A percentile compares a stretch with the other conserved stretches of the same genome.
Conservation (phyloP, 2,329 filamentous ascomycete species). For the Venturia carpophila region DNA sequence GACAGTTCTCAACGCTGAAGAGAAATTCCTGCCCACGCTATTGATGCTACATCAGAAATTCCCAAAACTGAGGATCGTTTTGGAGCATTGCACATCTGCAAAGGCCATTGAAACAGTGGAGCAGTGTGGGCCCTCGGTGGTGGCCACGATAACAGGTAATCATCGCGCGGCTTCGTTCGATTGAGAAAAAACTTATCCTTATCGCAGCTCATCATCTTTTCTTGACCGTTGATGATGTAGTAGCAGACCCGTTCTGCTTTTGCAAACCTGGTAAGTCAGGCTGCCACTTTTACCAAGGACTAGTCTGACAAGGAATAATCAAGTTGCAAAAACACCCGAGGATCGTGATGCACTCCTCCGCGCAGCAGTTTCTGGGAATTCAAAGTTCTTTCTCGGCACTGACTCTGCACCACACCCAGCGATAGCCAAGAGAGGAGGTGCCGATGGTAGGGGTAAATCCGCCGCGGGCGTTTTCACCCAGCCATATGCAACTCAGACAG, state of each 20-base stretch:
- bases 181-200: constrained; percentile 26
- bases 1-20: constrained; percentile 57
- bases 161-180: not conserved
- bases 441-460: constrained; percentile 39
- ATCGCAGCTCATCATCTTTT: constrained; percentile 63
- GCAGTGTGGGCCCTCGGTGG: constrained; percentile 68
- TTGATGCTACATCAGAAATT: constrained; percentile 65
- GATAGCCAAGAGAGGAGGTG: constrained; percentile 48
- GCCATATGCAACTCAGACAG: constrained; percentile 58
- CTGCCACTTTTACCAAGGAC: no score
- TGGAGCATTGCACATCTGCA: constrained; percentile 84
- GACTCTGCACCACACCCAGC: constrained; percentile 61
- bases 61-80: constrained; percentile 56
- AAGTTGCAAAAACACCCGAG: constrained; percentile 51
- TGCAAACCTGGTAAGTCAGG: constrained; percentile 56
- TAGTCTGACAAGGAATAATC: not conserved
- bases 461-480: constrained; percentile 76
- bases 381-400: constrained; percentile 68
- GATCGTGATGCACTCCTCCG: constrained; percentile 66
- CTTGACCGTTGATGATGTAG: constrained; percentile 70
- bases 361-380: constrained; percentile 50
- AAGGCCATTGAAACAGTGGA: constrained; percentile 72
- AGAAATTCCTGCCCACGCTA: constrained; percentile 73
- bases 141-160: constrained; percentile 63
- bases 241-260: constrained; percentile 67